These are phyloP conservation scores for Asclepias syriaca DNA, from an alignment of 257 asterid species.

Conservation along the genomic window DNA sequence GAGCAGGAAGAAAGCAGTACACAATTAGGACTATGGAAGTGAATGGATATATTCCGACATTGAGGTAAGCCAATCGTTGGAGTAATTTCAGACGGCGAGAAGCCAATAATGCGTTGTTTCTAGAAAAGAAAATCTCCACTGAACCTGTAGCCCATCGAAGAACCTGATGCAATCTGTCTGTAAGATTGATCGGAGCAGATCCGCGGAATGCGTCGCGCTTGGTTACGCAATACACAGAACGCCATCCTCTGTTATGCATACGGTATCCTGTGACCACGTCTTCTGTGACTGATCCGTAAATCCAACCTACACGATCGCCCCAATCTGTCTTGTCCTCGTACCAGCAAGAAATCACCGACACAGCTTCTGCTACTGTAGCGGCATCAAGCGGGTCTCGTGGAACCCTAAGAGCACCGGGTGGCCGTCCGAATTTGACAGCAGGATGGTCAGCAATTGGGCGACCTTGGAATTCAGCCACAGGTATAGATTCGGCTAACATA, in stretches of 20 bases:
- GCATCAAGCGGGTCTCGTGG: constrained; percentile 40
- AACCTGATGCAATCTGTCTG: constrained; percentile 42
- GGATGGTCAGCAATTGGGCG: constrained; percentile 51
- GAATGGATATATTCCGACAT: constrained; percentile 40
- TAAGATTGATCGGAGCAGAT: constrained; percentile 43
- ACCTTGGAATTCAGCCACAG: constrained; percentile 41
- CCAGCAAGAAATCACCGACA: constrained; percentile 43
- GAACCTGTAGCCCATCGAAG: constrained; percentile 48
- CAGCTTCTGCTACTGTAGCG: constrained; percentile 41
- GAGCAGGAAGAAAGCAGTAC: constrained; percentile 45
- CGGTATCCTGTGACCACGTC: constrained; percentile 49
- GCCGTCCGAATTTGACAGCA: constrained; percentile 45
- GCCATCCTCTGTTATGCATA: constrained; percentile 49
- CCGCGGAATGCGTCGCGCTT: constrained; percentile 44
- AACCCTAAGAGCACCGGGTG: constrained; percentile 32
- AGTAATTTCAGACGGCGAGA: constrained; percentile 26
- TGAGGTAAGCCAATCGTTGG: constrained; percentile 39
- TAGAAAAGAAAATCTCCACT: constrained; percentile 42
- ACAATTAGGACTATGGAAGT: constrained; percentile 35
- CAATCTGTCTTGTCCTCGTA: constrained; percentile 47
- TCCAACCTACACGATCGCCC: constrained; percentile 49
- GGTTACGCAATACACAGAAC: constrained; percentile 37
- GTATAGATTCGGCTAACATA: constrained; percentile 35
- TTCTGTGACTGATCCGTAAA: constrained; percentile 44
- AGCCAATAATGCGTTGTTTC: constrained; percentile 30